Percentiles rank a stretch among this genome's conserved stretches.
Conservation (phyloP, 2,329 filamentous ascomycete genomes). For the Botrytis porri region DNA sequence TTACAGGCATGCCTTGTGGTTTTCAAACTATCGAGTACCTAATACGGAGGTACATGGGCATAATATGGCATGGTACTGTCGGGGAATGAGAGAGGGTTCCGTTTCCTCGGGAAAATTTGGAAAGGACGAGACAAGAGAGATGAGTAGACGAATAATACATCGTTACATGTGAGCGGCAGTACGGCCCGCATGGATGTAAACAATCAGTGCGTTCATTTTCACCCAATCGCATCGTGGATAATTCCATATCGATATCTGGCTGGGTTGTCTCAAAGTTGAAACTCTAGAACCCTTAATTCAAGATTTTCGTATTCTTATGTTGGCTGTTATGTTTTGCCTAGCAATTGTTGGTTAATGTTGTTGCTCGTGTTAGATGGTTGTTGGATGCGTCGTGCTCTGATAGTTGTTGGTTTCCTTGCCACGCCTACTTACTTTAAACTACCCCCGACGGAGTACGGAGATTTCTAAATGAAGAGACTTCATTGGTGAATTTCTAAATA, state of each 20-base stretch:
- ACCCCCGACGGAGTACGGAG: constrained; percentile 5
- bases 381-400: neutral
- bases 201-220: neutral
- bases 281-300: neutral
- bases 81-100: constrained; percentile 16
- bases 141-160: neutral
- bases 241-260: neutral
- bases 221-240: neutral
- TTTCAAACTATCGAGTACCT: neutral
- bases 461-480: neutral
- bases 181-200: constrained; percentile 1
- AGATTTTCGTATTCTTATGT: neutral
- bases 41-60: neutral
- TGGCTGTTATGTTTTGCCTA: neutral
- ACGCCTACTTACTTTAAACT: constrained; percentile 11
- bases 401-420: constrained; percentile 8
- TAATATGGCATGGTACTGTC: neutral
- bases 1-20: neutral
- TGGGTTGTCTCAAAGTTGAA: neutral
- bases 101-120: constrained; percentile 9
- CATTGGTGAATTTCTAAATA: constrained; percentile 3
- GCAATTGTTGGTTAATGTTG: neutral
- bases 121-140: neutral
- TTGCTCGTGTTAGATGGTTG: neutral
- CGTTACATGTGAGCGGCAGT: neutral